Evolutionary conservation across 176 grass and related monocot species (phyloP), one percentile per base, ranked within the genome.

Genomic region (Triticum urartu): DNA sequence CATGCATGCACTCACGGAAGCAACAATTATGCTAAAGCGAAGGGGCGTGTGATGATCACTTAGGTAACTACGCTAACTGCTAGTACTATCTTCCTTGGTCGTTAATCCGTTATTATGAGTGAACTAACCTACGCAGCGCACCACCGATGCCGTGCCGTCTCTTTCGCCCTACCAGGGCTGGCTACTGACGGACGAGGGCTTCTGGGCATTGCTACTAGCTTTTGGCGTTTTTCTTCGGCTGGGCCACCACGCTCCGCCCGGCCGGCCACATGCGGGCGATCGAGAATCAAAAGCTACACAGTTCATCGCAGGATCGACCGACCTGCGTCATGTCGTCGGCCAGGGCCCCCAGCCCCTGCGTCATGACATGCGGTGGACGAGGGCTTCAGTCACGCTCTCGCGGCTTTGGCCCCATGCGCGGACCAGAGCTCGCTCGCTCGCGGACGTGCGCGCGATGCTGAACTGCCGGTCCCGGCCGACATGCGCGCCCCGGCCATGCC

Each of bases 111-210:
- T 43, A 21, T 47, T 60, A 42, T 3, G 7, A 66, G 39, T 18
- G 5, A 22, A 4, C 69, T 22, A 60, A 83, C 28, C 30, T 61
- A 81, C 14, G 33, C 24, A 11, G 22, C 15, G 35, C 58, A 34
- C 59, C 54, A 87, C 40, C 73, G 52, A n/a, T 73, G 66, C 39
- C 20, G 79, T 30, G 79, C 71, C 72, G 84, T 90, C 83, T 15
- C 60, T 81, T 33, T 81, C 67, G 10, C 88, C 9, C 13, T 56
- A 13, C 64, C 4, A 13, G 43, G 43, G 43, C 43, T 47, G 60
- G 12, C 75, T 3, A 79, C 39, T 9, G 54, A 54, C 56, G 75
- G 87, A 35, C 0, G 75, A 75, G 1, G 8, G 56, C 25, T 47
- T 14, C 11, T 45, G 20, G 28, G 47, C 64, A 0, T 20, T 84